These are phyloP conservation scores for Botrytis byssoidea DNA, from an alignment of 2,329 filamentous ascomycete species.

Conservation along the genomic window DNA sequence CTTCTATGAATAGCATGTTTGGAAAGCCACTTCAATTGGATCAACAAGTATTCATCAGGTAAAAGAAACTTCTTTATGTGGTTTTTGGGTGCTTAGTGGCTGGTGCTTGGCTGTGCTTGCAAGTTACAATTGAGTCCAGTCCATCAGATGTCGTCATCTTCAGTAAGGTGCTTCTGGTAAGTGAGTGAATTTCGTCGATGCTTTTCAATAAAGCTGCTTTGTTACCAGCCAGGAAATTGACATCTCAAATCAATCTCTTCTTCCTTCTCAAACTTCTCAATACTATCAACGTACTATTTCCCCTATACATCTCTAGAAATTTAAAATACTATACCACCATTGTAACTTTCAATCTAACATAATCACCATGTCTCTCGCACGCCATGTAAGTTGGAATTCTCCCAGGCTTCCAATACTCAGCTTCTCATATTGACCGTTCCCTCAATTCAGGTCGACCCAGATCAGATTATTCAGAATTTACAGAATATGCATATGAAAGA, in stretches of 20 bases:
- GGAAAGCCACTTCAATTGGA: neutral
- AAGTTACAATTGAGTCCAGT: neutral
- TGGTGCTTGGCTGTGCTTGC: neutral
- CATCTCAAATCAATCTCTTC: neutral
- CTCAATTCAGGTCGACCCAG: conserved; percentile 50
- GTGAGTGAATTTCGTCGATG: neutral
- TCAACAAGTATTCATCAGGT: neutral
- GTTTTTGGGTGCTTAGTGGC: neutral
- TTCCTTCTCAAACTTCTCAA: neutral
- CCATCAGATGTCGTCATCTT: conserved; percentile 6
- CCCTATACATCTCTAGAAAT: neutral
- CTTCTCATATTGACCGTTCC: neutral
- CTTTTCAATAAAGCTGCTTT: neutral
- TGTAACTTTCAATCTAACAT: neutral
- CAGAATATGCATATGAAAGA: conserved; percentile 46
- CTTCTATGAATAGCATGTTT: conserved; percentile 5
- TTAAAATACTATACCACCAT: neutral
- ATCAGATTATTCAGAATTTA: conserved; percentile 54
- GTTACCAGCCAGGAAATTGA: neutral
- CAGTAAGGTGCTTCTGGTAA: neutral
- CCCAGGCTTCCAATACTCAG: neutral
- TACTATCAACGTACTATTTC: neutral
- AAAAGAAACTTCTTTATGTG: conserved; percentile 6
- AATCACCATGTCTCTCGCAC: conserved; percentile 48
- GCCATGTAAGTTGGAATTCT: conserved; percentile 43